These are phyloP conservation scores for Wickerhamiella kurtzmanii DNA, from an alignment of 805 yeast species.

Conservation along the genomic window DNA sequence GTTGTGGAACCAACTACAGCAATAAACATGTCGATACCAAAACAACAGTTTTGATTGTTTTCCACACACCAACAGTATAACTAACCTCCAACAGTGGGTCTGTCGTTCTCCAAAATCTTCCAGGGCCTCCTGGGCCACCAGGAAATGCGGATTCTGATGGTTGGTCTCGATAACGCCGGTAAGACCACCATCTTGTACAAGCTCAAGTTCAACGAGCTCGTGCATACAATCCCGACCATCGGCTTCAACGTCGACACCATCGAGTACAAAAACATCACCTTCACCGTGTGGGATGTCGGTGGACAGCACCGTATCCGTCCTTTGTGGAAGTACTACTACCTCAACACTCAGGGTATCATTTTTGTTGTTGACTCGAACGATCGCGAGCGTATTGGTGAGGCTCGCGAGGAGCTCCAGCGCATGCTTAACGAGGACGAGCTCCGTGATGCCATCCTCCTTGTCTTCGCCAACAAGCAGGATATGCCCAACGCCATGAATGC, in stretches of 20 bases:
- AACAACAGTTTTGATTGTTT: no score
- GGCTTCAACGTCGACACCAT: slow-evolving; percentile 97
- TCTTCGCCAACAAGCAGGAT: slow-evolving; percentile 97
- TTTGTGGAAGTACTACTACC: slow-evolving; percentile 97
- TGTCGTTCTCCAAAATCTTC: slow-evolving; percentile 85
- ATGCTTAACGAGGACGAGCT: slow-evolving; percentile 97
- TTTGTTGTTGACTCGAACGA: slow-evolving; percentile 97
- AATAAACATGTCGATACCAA: not conserved
- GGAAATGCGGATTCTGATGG: slow-evolving; percentile 97
- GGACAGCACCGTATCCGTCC: slow-evolving; percentile 99
- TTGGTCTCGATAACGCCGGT: slow-evolving; percentile 97
- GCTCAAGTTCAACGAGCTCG: slow-evolving; percentile 90
- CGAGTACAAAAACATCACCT: slow-evolving; percentile 91
- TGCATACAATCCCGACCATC: slow-evolving; percentile 91
- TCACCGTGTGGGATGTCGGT: slow-evolving; percentile 99
- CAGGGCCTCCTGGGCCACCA: slow-evolving; percentile 93
- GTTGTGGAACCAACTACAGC: no score
- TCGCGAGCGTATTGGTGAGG: slow-evolving; percentile 94
- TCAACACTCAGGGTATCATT: slow-evolving; percentile 96
- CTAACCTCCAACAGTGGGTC: slow-evolving; percentile 53
- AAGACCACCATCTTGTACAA: slow-evolving; percentile 92
- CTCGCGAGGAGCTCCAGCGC: slow-evolving; percentile 95
- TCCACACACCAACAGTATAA: not conserved
- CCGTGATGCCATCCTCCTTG: slow-evolving; percentile 88
- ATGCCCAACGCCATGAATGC: slow-evolving; percentile 98